phyloP scores from a whole-genome alignment of 176 grass and related monocot genomes.

The Bonia amplexicaulis region DNA sequence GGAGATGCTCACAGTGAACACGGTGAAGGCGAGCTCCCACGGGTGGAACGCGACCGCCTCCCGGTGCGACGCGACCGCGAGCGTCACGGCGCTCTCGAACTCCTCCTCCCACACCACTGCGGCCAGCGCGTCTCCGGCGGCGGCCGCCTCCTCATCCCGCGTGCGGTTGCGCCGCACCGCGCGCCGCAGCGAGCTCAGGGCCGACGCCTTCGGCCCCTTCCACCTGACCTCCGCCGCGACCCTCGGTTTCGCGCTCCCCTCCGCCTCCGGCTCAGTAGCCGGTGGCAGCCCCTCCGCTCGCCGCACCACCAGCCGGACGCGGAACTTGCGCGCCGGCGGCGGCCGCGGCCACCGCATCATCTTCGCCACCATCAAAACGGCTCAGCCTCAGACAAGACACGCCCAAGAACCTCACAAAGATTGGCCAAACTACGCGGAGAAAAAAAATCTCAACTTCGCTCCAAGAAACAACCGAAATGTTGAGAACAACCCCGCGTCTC shows the following conservation, averaged over 20 bases:
- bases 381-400: neutral
- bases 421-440: neutral
- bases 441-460: neutral
- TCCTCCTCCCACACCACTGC: slow-evolving; percentile 67
- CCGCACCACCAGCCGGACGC: slow-evolving; percentile 56
- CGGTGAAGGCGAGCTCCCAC: slow-evolving; percentile 76
- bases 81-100: slow-evolving; percentile 65
- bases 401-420: neutral
- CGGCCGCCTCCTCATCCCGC: slow-evolving; percentile 42
- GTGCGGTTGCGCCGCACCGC: slow-evolving; percentile 80
- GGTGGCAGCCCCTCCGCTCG: slow-evolving; percentile 37
- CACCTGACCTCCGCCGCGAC: slow-evolving; percentile 69
- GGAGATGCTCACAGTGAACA: slow-evolving; percentile 68
- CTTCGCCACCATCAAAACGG: slow-evolving; percentile 56
- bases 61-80: slow-evolving; percentile 55
- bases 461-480: neutral
- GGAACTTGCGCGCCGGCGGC: slow-evolving; percentile 68
- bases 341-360: slow-evolving; percentile 94
- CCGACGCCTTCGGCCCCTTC: slow-evolving; percentile 74
- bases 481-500: neutral
- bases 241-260: neutral
- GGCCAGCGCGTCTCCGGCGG: neutral
- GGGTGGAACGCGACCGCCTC: slow-evolving; percentile 62
- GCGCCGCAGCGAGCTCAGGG: slow-evolving; percentile 71
- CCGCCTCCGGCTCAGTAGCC: neutral